Evolutionary conservation across 108 stramenopile genomes (phyloP).

Genomic region (Fistulifera pelliculosa): DNA sequence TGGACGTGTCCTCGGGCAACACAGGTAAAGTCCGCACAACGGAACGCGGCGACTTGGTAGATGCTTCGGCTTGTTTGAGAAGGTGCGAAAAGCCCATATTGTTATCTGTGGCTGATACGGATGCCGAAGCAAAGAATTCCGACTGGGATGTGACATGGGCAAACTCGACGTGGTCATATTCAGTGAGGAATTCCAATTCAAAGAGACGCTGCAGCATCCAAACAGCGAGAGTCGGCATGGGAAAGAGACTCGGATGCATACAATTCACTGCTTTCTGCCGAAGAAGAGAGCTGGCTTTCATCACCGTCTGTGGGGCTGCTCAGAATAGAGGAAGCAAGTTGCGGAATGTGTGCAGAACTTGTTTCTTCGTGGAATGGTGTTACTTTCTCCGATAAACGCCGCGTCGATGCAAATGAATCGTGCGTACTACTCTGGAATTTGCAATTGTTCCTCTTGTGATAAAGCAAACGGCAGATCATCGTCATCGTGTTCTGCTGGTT

Average conservation of each 20-base stretch:
- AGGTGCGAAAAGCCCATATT: neutral
- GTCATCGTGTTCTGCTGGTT: conserved; percentile 2
- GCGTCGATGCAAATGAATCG: neutral
- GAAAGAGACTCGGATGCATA: neutral
- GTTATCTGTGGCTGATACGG: neutral
- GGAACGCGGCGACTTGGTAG: neutral
- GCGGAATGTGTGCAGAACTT: neutral
- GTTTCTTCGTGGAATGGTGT: too few species aligned
- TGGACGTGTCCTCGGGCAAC: neutral
- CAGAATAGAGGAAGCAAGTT: neutral
- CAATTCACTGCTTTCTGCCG: neutral
- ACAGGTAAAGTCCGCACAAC: neutral
- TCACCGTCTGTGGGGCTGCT: neutral
- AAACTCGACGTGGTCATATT: neutral
- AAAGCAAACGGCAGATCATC: conserved; percentile 6
- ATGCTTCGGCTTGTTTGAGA: neutral
- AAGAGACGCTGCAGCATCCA: conserved; percentile 4
- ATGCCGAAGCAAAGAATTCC: neutral
- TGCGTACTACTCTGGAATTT: neutral
- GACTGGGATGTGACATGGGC: neutral
- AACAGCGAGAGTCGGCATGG: neutral
- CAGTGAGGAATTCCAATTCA: neutral
- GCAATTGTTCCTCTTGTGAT: neutral
- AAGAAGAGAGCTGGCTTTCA: neutral
- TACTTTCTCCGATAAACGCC: too few species aligned